phyloP scores from a whole-genome alignment of 352 stramenopile genomes.

The Aphanomyces euteiches region DNA sequence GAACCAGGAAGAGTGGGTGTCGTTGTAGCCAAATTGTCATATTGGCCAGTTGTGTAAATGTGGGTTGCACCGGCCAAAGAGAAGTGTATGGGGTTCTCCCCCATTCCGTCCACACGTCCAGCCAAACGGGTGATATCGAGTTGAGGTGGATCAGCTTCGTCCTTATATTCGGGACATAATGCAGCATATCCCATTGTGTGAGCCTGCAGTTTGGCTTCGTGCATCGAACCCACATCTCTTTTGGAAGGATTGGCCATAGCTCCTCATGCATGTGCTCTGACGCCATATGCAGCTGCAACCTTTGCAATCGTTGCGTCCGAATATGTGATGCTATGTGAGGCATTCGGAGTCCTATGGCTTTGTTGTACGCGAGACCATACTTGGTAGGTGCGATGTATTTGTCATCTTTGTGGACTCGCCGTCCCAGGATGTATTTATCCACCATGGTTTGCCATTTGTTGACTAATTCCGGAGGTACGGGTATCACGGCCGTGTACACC shows the following conservation, averaged over 20 bases:
- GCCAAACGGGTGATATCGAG: no score
- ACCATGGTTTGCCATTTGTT: slow-evolving; percentile 1
- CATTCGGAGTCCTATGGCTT: not conserved
- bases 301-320: not conserved
- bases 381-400: not conserved
- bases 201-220: not conserved
- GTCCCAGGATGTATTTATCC: not conserved
- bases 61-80: no score
- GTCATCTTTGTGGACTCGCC: not conserved
- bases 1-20: no score
- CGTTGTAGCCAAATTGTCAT: no score
- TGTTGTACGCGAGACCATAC: not conserved
- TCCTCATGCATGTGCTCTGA: not conserved
- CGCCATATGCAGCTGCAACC: not conserved
- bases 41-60: no score
- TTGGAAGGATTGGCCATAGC: not conserved
- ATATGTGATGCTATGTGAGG: not conserved
- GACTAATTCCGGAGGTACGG: not conserved
- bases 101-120: no score
- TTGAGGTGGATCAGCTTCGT: no score
- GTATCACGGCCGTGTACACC: not conserved
- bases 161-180: no score
- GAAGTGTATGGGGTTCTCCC: no score
- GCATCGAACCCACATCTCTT: not conserved
- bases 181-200: no score